Evolutionary conservation across 228 moss, liverwort and hornwort species (phyloP).

Genomic region (Sphagnum fallax): DNA sequence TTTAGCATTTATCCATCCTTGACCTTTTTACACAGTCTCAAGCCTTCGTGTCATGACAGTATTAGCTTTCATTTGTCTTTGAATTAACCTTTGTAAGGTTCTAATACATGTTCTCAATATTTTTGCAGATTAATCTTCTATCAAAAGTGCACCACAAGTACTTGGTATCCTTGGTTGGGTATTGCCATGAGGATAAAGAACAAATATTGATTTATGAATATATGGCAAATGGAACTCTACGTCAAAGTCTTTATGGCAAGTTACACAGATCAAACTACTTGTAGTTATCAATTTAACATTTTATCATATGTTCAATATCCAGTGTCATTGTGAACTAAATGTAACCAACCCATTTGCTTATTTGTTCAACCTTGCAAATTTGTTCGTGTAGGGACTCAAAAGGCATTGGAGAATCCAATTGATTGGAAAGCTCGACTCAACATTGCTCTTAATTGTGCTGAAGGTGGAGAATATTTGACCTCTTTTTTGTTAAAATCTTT

Average conservation of each 20-base stretch:
- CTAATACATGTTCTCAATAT: neutral
- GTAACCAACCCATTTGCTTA: neutral
- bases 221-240: conserved; percentile 18
- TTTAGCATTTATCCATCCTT: neutral
- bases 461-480: conserved; percentile 6
- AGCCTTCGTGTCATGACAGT: neutral
- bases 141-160: conserved; percentile 18
- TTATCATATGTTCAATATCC: neutral
- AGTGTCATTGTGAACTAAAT: neutral
- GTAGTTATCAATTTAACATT: neutral
- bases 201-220: conserved; percentile 22
- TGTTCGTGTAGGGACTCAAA: neutral
- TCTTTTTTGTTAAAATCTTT: neutral
- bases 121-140: conserved; percentile 23
- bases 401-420: conserved; percentile 11
- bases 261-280: neutral
- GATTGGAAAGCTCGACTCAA: conserved; percentile 21
- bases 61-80: neutral
- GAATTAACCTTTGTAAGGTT: neutral
- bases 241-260: conserved; percentile 9
- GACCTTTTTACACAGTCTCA: neutral
- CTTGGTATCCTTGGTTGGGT: conserved; percentile 23
- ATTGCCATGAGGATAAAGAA: conserved; percentile 13
- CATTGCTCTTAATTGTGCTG: conserved; percentile 17
- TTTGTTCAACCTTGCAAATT: neutral